phyloP scores from a whole-genome alignment of 2,329 filamentous ascomycete genomes.

The Moelleriella libera region DNA sequence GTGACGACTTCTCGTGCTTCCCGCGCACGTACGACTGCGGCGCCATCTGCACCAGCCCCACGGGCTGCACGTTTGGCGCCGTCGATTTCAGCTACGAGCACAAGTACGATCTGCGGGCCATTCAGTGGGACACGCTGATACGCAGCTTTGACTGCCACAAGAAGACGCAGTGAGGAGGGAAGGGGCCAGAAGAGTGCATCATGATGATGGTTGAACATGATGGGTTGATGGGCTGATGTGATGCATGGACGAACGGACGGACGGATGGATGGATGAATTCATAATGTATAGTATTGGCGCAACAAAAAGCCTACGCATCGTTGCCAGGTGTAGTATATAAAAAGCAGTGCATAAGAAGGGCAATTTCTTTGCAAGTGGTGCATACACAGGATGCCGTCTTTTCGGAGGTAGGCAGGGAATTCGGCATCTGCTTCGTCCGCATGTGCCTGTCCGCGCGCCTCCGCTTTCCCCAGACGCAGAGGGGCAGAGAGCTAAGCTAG shows the following conservation, averaged over 20 bases:
- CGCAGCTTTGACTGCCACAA: conserved; percentile 18
- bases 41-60: conserved; percentile 31
- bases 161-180: not conserved
- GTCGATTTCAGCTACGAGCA: conserved; percentile 29
- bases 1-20: conserved; percentile 32
- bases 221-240: too few relatives aligned
- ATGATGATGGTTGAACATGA: not conserved
- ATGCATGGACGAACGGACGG: too few relatives aligned
- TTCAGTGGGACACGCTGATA: conserved; percentile 28
- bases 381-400: too few relatives aligned
- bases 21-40: conserved; percentile 26
- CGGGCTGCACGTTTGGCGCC: conserved; percentile 36
- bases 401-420: not conserved
- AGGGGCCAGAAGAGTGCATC: not conserved
- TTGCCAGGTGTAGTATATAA: too few relatives aligned
- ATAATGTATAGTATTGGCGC: too few relatives aligned
- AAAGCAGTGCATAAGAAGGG: too few relatives aligned
- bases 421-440: not conserved
- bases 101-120: conserved; percentile 31
- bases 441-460: not conserved
- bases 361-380: too few relatives aligned
- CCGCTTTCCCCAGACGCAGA: too few relatives aligned
- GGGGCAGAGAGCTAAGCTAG: not conserved
- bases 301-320: too few relatives aligned
- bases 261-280: too few relatives aligned